Evolutionary conservation across 345 rosid species (phyloP), one percentile per base, ranked within the genome.

Genomic region (Linum trigynum): DNA sequence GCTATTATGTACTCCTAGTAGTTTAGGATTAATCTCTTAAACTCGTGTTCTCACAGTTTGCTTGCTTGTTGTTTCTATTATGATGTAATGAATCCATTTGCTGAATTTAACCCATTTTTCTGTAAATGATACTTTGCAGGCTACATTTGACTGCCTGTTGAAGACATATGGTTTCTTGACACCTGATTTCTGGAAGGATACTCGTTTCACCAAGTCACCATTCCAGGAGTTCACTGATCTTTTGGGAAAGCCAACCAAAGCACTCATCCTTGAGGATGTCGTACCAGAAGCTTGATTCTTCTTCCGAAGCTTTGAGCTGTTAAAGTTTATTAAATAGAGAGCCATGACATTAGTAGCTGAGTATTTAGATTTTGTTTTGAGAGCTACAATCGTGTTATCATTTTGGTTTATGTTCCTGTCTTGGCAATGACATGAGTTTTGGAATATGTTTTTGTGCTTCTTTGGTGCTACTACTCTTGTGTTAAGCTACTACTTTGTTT

Each of bases 191-290:
- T 43, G 50, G 50, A 43, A 43, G 50, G 50, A 43, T 43, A 43
- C 50, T 11, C 50, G 50, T 1, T 43, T 43, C 50, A 43, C 9
- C 61, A 58, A 7, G 5, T 58, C 61, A 3, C 61, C 61, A 2
- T 58, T 58, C 61, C 61, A 58, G 23, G 61, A 58, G 37, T 58
- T 3, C 61, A 58, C 61, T 16, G 61, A 58, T 17, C 32, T 23
- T 0, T 36, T n/a, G 7, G 36, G 12, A 58, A 58, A 58, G 36
- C 37, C 61, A 16, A 58, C 61, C 11, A 58, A 58, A 32, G 61
- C 61, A 0, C 37, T 58, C 10, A 11, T 16, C 7, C 32, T 58
- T 58, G 61, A 58, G 37, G 61, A 23, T 58, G 3, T 58, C 2
- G 37, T 43, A 43, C 1, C 50, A 43, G 50, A 43, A 43, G 50